Base-by-base conservation (phyloP, 1,284 basidiomycete species). In the Caloboletus inedulis region DNA sequence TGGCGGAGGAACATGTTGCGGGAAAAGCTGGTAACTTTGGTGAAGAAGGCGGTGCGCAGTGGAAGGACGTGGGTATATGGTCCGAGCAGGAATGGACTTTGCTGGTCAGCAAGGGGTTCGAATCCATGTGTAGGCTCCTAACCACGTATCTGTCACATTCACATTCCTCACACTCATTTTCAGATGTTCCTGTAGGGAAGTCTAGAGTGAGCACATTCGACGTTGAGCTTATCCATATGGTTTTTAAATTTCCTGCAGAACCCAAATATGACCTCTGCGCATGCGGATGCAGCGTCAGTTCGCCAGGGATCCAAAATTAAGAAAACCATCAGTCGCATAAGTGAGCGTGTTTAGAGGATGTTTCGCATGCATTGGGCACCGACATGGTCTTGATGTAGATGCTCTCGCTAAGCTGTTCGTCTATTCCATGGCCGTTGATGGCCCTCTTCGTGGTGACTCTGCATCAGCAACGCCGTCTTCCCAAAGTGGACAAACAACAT, bases 391-490 rank as follows among this genome's bases (percentile, higher is more conserved):
- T 53, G 51, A 49, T 54, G n/a, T 47, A 94, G 87, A 81, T 67
- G 82, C 88, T 12, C 78, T 99, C 46, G 93, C 96, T 0, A 89
- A 88, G 62, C 75, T 98, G 39, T 81, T 99, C 53, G 84, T 98
- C 23, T 97, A 94, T 68, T 96, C 92, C 2, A 94, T 99, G 80
- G 79, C 88, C 5, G 79, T 89, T 40, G 97, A 99, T 65, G 85
- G 92, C 1, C 84, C 72, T 66, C 9, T 77, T 69, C 68, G 69
- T 51, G 59, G 56, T 31, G 58, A 66, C 36, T 69, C 69, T 42
- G 61, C 57, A 43, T 85, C 85, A 2, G 63, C 80, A 53, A 87
- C 87, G 10, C 87, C 87, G 0, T 64, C 80, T 34, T 76, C 81
- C 4, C 85, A 85, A 12, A 81, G 79, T 9, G 74, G 70, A 64